Conservation (phyloP, 495 filamentous ascomycete species). For the Barbatosphaeria neglecta region DNA sequence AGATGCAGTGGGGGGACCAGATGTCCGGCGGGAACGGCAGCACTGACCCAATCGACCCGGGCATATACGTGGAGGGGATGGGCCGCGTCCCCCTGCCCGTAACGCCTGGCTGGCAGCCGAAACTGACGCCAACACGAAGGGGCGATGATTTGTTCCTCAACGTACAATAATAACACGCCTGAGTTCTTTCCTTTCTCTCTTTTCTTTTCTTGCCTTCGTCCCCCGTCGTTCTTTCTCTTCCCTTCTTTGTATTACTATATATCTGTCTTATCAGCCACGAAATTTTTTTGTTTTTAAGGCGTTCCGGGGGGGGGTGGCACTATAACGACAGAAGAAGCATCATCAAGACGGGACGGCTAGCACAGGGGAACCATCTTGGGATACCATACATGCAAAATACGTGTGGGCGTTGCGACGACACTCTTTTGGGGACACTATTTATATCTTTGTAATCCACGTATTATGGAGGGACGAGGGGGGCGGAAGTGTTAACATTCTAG, state of each 20-base stretch:
- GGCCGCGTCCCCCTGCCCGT: conserved; percentile 20
- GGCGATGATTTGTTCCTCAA: conserved; percentile 34
- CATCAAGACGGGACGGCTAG: too few species aligned
- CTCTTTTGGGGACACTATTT: too few species aligned
- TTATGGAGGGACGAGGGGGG: too few species aligned
- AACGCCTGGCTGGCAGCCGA: conserved; percentile 40
- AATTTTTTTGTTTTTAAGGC: too few species aligned
- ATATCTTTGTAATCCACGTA: too few species aligned
- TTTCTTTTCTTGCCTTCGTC: neutral
- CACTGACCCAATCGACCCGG: conserved; percentile 7
- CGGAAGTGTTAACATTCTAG: too few species aligned
- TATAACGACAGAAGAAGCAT: too few species aligned
- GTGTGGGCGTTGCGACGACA: too few species aligned
- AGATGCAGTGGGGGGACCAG: conserved; percentile 8
- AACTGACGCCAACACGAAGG: conserved; percentile 33
- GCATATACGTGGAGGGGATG: conserved; percentile 1
- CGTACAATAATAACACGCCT: conserved; percentile 15
- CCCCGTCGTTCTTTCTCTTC: neutral
- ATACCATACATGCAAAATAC: too few species aligned
- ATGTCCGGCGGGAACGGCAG: conserved; percentile 1
- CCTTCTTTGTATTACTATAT: neutral
- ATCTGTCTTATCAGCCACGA: too few species aligned
- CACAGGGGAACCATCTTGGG: too few species aligned
- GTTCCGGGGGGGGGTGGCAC: too few species aligned
- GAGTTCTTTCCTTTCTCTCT: neutral